These are phyloP conservation scores for Ceratobasidium sp. DNA, from an alignment of 1,284 basidiomycete genomes.

Conservation along the genomic window DNA sequence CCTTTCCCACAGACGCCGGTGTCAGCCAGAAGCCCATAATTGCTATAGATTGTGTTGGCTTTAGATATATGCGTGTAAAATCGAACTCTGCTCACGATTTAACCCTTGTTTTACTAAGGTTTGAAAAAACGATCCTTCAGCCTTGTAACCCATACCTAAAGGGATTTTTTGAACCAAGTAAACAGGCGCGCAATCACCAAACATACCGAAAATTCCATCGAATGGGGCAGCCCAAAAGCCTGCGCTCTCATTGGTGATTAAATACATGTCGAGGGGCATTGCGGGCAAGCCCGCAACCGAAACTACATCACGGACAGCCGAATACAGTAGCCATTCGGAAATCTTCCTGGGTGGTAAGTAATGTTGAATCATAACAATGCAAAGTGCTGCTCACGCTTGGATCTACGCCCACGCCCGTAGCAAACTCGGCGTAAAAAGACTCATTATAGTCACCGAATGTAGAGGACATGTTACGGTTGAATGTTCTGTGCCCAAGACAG, in stretches of 20 bases:
- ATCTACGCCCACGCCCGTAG: constrained; percentile 62
- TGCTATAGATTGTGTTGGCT: constrained; percentile 49
- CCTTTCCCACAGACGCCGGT: constrained; percentile 57
- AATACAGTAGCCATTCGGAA: constrained; percentile 29
- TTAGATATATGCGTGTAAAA: neutral
- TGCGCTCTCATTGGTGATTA: constrained; percentile 60
- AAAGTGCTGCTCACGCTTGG: constrained; percentile 47
- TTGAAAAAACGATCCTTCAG: constrained; percentile 46
- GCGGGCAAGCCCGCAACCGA: constrained; percentile 56
- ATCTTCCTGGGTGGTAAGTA: constrained; percentile 44
- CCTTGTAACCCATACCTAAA: constrained; percentile 57
- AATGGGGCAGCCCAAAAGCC: constrained; percentile 61
- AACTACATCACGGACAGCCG: constrained; percentile 53
- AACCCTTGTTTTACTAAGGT: constrained; percentile 16
- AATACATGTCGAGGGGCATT: constrained; percentile 53
- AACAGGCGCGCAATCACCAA: neutral
- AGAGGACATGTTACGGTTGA: constrained; percentile 12
- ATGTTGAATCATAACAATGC: constrained; percentile 47
- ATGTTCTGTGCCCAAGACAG: neutral
- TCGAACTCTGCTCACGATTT: neutral
- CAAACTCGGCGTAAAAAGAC: constrained; percentile 48
- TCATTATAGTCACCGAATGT: constrained; percentile 1
- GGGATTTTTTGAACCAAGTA: constrained; percentile 55
- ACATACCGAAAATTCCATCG: constrained; percentile 45
- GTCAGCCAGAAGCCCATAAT: constrained; percentile 62